Conservation (phyloP, 129 eudicot species). For the Daucus carota region DH1_v3.0 NC_030383.2:60773501-60774000, state of each 20-base stretch:
- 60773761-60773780: background rate
- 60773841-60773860: background rate
- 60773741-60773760: background rate
- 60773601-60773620: background rate
- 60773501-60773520: background rate
- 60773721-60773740: background rate
- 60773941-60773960: slow-evolving; percentile 47
- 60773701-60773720: background rate
- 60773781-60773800: background rate
- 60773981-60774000: slow-evolving; percentile 98
- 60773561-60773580: background rate
- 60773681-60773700: too few species aligned
- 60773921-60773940: background rate
- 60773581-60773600: background rate
- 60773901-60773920: background rate
- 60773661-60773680: background rate
- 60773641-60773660: background rate
- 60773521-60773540: background rate
- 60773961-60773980: slow-evolving; percentile 98
- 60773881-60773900: background rate
- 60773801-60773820: background rate
- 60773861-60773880: too few species aligned
- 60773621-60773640: background rate
- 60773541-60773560: background rate
- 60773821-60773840: background rate